Evolutionary conservation across 495 filamentous ascomycete genomes (phyloP).

Genomic region (Platismatia glauca): DNA sequence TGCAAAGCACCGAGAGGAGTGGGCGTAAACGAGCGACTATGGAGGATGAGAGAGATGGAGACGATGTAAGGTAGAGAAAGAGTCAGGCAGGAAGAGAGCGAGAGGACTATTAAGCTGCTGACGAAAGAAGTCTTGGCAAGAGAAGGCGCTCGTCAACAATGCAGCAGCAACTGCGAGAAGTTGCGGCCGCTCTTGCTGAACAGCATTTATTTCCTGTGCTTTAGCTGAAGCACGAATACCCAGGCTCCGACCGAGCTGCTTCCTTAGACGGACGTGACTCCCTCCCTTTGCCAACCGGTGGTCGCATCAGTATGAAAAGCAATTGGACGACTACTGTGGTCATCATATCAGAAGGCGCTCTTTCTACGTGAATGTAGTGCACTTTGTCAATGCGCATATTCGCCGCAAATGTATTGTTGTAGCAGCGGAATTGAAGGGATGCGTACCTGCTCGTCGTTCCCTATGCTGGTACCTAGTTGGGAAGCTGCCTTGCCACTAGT

Average conservation of each 20-base stretch:
- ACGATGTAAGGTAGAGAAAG: slow-evolving; percentile 10
- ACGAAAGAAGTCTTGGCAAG: not conserved
- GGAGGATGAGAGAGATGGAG: not conserved
- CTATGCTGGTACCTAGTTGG: not conserved
- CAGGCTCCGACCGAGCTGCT: not conserved
- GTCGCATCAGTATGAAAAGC: not conserved
- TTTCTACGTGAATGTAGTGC: not conserved
- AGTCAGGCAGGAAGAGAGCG: not conserved
- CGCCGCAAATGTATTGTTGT: not conserved
- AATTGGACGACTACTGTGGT: not conserved
- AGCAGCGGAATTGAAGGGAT: not conserved
- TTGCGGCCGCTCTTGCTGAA: not conserved
- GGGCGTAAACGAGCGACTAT: slow-evolving; percentile 12
- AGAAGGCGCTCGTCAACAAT: not conserved
- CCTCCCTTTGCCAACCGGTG: not conserved
- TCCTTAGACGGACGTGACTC: not conserved
- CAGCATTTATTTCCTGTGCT: not conserved
- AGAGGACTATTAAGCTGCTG: not conserved
- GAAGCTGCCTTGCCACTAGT: slow-evolving; percentile 8
- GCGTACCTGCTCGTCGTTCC: not conserved
- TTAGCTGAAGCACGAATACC: not conserved
- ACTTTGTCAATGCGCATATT: not conserved
- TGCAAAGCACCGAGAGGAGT: not conserved
- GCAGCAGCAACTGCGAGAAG: not conserved
- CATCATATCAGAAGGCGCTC: not conserved